A percentile compares a stretch with the other conserved stretches of the same genome.
These are phyloP conservation scores for Diaporthe ilicicola DNA, from an alignment of 2,329 filamentous ascomycete genomes.

Conservation along the genomic window DNA sequence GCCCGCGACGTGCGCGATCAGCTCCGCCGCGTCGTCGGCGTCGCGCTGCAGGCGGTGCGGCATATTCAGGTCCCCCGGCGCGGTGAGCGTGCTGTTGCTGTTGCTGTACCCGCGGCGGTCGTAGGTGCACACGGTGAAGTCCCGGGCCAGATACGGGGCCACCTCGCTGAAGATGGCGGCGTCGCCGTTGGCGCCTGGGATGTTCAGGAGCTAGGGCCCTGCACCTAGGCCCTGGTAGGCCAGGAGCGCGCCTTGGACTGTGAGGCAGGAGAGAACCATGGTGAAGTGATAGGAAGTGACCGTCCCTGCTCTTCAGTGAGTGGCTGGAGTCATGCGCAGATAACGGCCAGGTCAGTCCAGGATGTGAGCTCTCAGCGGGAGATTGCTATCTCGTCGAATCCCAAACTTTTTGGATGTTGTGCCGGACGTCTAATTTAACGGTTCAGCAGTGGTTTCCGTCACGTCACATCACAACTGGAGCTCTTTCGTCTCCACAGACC, in stretches of 20 bases:
- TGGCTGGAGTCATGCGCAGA: background rate
- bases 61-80: conserved; percentile 38
- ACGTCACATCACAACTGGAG: conserved; percentile 1
- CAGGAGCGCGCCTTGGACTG: conserved; percentile 34
- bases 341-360: background rate
- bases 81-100: conserved; percentile 35
- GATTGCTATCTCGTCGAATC: background rate
- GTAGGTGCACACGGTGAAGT: conserved; percentile 42
- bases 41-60: conserved; percentile 40
- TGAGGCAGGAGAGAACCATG: background rate
- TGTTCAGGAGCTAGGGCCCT: conserved; percentile 42
- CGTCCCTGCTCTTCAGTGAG: background rate
- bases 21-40: conserved; percentile 41
- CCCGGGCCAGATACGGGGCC: conserved; percentile 35
- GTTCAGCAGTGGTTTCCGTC: background rate
- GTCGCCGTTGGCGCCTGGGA: conserved; percentile 42
- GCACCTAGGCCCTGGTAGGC: conserved; percentile 41
- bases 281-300: background rate
- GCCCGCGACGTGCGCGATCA: conserved; percentile 31
- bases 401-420: no score
- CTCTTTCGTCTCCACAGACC: background rate
- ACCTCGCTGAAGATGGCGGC: conserved; percentile 38
- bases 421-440: background rate
- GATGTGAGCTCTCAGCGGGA: background rate
- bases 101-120: conserved; percentile 41